phyloP scores from a whole-genome alignment of 495 filamentous ascomycete species.

The Aspergillus diversus region DNA sequence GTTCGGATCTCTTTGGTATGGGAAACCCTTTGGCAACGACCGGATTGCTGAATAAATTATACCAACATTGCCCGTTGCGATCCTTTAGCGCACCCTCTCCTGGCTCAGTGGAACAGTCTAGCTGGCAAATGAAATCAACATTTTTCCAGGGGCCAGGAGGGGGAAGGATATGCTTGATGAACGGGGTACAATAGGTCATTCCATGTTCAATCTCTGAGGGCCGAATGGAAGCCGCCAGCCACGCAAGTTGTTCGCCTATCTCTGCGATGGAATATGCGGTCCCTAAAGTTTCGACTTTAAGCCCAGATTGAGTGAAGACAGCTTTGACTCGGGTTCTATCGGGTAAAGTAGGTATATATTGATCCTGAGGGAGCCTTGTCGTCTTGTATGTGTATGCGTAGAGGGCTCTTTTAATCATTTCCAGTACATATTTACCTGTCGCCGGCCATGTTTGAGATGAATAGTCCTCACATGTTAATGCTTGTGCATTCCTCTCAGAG shows the following conservation, averaged over 20 bases:
- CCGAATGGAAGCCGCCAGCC: slow-evolving; percentile 14
- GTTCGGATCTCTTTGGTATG: slow-evolving; percentile 19
- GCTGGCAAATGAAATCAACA: neutral
- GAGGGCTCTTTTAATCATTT: neutral
- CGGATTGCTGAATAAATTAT: slow-evolving; percentile 39
- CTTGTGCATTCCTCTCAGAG: neutral
- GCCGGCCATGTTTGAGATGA: neutral
- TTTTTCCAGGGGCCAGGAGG: neutral
- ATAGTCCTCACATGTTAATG: neutral
- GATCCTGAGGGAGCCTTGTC: neutral
- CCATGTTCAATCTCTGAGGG: neutral
- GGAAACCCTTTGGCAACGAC: slow-evolving; percentile 40
- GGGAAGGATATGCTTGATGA: neutral
- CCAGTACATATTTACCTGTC: neutral
- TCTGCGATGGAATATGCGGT: slow-evolving; percentile 5
- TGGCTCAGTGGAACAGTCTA: slow-evolving; percentile 2
- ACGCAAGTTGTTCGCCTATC: slow-evolving; percentile 14
- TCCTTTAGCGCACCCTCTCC: neutral
- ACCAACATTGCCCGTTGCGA: slow-evolving; percentile 40
- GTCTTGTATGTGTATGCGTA: neutral
- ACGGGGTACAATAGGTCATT: slow-evolving; percentile 16
- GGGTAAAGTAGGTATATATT: neutral
- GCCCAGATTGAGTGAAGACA: neutral
- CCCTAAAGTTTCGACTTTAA: neutral
- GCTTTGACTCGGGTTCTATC: neutral